Base-by-base conservation (phyloP, 352 stramenopile genomes). In the Globisporangium splendens region DNA sequence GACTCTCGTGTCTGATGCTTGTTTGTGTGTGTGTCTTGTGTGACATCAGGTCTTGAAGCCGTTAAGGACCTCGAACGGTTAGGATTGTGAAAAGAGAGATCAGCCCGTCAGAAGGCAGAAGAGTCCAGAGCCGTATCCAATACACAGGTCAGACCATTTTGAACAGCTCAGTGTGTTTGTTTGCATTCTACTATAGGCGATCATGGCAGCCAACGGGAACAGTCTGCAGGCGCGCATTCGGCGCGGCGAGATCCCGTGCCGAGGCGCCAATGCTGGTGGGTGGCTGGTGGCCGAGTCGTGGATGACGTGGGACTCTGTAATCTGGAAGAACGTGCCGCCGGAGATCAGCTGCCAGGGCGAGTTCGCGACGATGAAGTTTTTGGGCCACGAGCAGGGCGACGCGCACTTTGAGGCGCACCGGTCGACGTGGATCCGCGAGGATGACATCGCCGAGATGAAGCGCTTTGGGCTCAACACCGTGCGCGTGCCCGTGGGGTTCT, bases 221-320 rank as follows among this genome's bases (percentile, higher is more conserved):
- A 10, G 28, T 35, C 28, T 35, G 12, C 39, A 39, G 31, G 39
- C 44, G 21, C 61, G 56, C 11, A 66, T 84, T 46, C 71, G 72
- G 3, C 58, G 65, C 15, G 74, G 74, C 20, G 65, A 79, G 28
- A 44, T 81, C 2, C 63, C 70, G 12, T 79, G 65, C 56, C 75
- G 81, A 8, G 88, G 86, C 4, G 73, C 89, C 12, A 96, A 96
- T 63, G 68, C 95, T 24, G 88, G 86, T 10, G 86, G 88, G 22
- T 96, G 88, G 88, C 72, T 96, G 7, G 66, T 96, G 1, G 61
- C 82, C 28, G 89, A 97, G 69, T 68, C 83, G 50, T 95, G 86
- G 71, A 93, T 97, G 70, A 92, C 81, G 14, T 83, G 75, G 62
- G 68, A 83, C 14, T 83, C 82, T 4, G 80, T 69, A 18, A 90